Evolutionary conservation across 306 rosid species (phyloP), one percentile per base, ranked within the genome.

Genomic region (Malus fusca): DNA sequence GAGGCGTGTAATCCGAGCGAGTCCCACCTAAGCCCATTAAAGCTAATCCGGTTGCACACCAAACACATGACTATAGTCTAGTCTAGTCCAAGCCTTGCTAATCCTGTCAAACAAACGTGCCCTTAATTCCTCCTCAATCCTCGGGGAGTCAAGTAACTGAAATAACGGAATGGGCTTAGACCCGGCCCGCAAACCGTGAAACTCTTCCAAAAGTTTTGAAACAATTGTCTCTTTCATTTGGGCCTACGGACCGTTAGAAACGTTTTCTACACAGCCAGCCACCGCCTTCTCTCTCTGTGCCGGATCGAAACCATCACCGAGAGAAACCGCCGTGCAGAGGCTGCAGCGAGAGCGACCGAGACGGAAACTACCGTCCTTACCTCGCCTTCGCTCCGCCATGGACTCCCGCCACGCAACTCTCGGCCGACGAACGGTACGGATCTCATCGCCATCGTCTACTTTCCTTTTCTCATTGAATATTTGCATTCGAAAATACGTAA

Each of bases 331-430:
- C 44, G 72, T 65, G 40, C 74, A 5, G 75, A 71, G 46, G 70
- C 68, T 40, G 68, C 55, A 75, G 78, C 53, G 48, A 42, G 61
- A 5, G 33, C 28, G 61, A 15, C 19, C 19, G 25, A 56, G 26
- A 56, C 12, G 58, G 71, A 40, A 42, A 37, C 23, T 72, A 14
- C 22, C 66, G 37, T 22, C 83, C 68, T 59, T 26, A 28, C 9
- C 13, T 66, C 23, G 55, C 25, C 26, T 28, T 37, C 61, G 0
- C 21, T 63, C 72, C 31, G 75, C 85, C 79, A 93, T 92, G 98
- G 95, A 94, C 1, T 82, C 89, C 10, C 96, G 88, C 68, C 97
- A 92, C 82, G 97, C 97, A 12, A 80, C 96, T 66, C 88, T 95
- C 0, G 99, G 90, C 80, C 88, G 96, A 74, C 90, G 97, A 74